phyloP scores from a whole-genome alignment of 345 rosid genomes.

The Arabis alpina region DNA sequence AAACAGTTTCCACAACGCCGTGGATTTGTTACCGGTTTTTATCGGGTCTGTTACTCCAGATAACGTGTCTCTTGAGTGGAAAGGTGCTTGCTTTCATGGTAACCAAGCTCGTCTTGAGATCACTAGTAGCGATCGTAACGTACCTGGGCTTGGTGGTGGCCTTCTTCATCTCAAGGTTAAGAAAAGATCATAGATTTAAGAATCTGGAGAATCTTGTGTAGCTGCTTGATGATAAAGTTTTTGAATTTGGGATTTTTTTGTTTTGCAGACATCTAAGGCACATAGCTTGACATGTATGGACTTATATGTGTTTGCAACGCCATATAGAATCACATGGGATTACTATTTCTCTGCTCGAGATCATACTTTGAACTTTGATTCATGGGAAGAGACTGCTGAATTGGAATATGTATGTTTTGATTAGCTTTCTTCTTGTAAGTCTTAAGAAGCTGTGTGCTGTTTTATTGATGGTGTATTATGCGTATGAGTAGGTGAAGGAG shows the following conservation, averaged over 20 bases:
- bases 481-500: conserved; percentile 76
- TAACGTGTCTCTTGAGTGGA: conserved; percentile 73
- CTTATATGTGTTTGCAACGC: conserved; percentile 95
- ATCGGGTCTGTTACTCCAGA: conserved; percentile 73
- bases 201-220: conserved; percentile 1
- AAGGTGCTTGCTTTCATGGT: conserved; percentile 87
- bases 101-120: conserved; percentile 82
- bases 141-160: conserved; percentile 79
- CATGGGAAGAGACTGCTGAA: conserved; percentile 93
- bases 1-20: conserved; percentile 83
- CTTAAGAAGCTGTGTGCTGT: background rate
- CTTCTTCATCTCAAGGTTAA: conserved; percentile 74
- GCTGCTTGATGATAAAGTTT: no score
- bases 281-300: conserved; percentile 99
- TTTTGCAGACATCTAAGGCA: conserved; percentile 73
- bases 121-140: conserved; percentile 60
- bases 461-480: background rate
- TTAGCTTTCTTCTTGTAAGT: conserved; percentile 5
- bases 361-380: conserved; percentile 78
- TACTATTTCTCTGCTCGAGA: conserved; percentile 84
- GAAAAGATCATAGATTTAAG: background rate
- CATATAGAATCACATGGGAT: conserved; percentile 95
- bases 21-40: conserved; percentile 83
- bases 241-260: background rate
- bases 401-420: conserved; percentile 73